phyloP scores from a whole-genome alignment of 139 green algal species.

The Coelastrella sp. region DNA sequence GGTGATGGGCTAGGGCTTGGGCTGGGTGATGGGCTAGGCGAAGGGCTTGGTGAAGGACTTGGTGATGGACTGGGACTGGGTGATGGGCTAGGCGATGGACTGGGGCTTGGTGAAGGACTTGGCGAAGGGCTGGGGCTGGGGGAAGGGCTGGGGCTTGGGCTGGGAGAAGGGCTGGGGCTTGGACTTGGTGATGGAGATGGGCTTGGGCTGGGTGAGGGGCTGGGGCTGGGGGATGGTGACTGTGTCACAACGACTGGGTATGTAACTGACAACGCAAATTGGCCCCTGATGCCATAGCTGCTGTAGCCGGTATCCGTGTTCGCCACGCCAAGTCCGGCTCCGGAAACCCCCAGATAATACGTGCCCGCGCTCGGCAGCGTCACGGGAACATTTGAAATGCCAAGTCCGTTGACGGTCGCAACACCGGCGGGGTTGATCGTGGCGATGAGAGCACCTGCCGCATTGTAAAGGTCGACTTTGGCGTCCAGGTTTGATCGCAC shows the following conservation, averaged over 20 bases:
- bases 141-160: no score
- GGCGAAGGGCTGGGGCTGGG: no score
- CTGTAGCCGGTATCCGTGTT: not conserved
- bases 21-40: no score
- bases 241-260: not conserved
- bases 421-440: not conserved
- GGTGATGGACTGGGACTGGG: no score
- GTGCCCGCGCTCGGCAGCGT: not conserved
- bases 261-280: not conserved
- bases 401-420: not conserved
- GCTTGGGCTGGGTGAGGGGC: no score
- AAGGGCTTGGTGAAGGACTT: no score
- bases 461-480: not conserved
- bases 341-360: slow-evolving; percentile 14
- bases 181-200: no score
- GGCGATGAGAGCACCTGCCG: not conserved
- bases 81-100: no score
- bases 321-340: not conserved
- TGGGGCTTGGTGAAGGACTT: no score
- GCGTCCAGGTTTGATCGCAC: slow-evolving; percentile 5
- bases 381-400: not conserved
- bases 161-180: no score
- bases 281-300: slow-evolving; percentile 3
- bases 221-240: no score
- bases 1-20: no score